phyloP scores from a whole-genome alignment of 164 flowering plant species.

The Paratinospora sagittata region DNA sequence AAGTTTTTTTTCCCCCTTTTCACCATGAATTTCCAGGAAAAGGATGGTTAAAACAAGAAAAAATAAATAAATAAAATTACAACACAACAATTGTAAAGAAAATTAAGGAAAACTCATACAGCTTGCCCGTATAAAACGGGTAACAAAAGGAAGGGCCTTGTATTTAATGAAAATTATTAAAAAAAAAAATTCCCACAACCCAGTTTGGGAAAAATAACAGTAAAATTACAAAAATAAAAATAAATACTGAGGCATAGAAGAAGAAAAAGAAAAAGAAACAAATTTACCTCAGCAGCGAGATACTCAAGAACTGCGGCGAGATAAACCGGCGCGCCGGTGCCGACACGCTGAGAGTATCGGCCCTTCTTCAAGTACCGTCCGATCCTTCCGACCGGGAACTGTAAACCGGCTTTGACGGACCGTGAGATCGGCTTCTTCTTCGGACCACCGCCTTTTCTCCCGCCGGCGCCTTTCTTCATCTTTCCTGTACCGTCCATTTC shows the following conservation, averaged over 20 bases:
- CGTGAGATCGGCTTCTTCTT: slow-evolving; percentile 30
- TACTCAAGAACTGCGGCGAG: slow-evolving; percentile 63
- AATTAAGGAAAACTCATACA: too few relatives aligned
- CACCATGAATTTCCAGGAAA: not conserved
- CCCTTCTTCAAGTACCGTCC: slow-evolving; percentile 32
- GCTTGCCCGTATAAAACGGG: too few relatives aligned
- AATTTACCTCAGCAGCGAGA: slow-evolving; percentile 56
- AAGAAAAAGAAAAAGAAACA: not conserved
- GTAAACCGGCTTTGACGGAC: slow-evolving; percentile 30
- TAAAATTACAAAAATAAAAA: not conserved
- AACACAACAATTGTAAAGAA: too few relatives aligned
- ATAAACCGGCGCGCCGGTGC: slow-evolving; percentile 68
- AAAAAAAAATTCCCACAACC: not conserved
- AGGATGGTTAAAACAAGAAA: not conserved
- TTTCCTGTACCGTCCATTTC: slow-evolving; percentile 26
- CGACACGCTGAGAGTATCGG: slow-evolving; percentile 45
- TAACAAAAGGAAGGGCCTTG: not conserved
- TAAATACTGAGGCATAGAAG: not conserved
- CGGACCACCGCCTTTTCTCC: slow-evolving; percentile 29
- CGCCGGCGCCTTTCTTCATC: slow-evolving; percentile 30
- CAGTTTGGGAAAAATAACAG: too few relatives aligned
- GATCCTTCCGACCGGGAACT: slow-evolving; percentile 36
- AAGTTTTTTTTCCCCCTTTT: too few relatives aligned
- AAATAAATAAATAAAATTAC: not conserved
- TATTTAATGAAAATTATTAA: too few relatives aligned